Base-by-base conservation (phyloP, 2,329 filamentous ascomycete species). In the Coniella lustricola region DNA sequence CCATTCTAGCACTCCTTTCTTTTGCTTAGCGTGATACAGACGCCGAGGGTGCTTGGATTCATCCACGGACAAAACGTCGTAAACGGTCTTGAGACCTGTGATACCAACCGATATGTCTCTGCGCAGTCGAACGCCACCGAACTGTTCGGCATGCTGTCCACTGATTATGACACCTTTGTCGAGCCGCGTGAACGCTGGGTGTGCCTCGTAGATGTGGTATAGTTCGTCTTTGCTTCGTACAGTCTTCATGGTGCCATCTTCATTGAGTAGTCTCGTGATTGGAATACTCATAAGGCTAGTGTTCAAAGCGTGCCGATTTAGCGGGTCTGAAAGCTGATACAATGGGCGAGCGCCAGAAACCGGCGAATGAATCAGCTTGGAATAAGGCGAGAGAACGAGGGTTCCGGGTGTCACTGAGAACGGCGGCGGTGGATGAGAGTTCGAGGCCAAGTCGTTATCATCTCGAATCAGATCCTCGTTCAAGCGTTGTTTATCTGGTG, bases 1-100 rank as follows among this genome's bases (percentile, higher is more conserved):
- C 49, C 49, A 45, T 32, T 48, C 49, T 7, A 48, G 9, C 16
- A 42, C 20, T 9, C 49, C 49, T n/a, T 48, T 49, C 13, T 45
- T 49, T 32, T 17, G 37, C 17, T 32, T 46, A 7, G 36, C 46
- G 1, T 37, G 36, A 20, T 51, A 51, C 0, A 48, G 32, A 1
- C 16, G 22, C 13, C 41, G 41, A 14, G 12, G 14, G 14, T 36
- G 32, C 2, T 44, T 22, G 7, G 40, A 34, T 1, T 48, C 49
- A 14, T 47, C 49, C 2, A 14, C 33, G 4, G 44, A 46, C 5
- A 20, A 39, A 1, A 36, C 29, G 7, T 41, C 40, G 7, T 40
- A 51, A 3, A 4, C 36, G n/a, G 9, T 13, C 18, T 25, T 40
- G 14, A 29, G 7, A 1, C 49, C 49, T 14, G 36, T 37, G 2